Conservation (phyloP, 345 rosid genomes). For the Pistacia atlantica region DNA sequence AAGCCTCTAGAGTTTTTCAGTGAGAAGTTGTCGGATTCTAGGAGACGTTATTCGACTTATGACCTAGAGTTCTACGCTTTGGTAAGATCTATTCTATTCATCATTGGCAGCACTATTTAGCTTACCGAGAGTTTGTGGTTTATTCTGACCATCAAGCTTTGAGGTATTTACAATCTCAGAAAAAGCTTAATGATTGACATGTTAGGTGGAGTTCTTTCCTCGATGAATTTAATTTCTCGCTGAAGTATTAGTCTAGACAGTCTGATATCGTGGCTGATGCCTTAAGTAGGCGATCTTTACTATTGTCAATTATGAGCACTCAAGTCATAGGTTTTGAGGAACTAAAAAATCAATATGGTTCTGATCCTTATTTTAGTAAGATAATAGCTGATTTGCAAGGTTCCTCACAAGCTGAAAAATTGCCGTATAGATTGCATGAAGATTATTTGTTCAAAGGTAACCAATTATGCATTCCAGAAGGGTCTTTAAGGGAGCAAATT, state of each 20-base stretch:
- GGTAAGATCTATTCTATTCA: background rate
- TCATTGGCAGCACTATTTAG: too few relatives aligned
- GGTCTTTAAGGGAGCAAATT: background rate
- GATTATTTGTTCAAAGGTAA: conserved; percentile 8
- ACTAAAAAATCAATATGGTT: too few relatives aligned
- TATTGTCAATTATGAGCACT: conserved; percentile 1
- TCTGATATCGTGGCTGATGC: conserved; percentile 1
- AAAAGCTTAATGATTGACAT: conserved; percentile 4
- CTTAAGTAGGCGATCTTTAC: background rate
- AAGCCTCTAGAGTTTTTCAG: background rate
- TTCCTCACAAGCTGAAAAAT: background rate
- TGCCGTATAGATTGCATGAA: conserved; percentile 7
- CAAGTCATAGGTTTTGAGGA: background rate
- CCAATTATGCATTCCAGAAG: conserved; percentile 4
- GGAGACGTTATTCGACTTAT: background rate
- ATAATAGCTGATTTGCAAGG: background rate
- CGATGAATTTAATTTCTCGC: conserved; percentile 13
- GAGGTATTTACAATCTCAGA: background rate
- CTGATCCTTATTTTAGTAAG: too few relatives aligned
- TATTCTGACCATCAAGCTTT: background rate
- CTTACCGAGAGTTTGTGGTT: background rate
- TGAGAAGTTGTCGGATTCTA: background rate
- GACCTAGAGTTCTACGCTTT: background rate
- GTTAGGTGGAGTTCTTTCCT: conserved; percentile 11
- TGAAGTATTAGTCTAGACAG: conserved; percentile 3